Conservation (phyloP, 2,329 filamentous ascomycete genomes). For the Aspergillus tanneri region DNA sequence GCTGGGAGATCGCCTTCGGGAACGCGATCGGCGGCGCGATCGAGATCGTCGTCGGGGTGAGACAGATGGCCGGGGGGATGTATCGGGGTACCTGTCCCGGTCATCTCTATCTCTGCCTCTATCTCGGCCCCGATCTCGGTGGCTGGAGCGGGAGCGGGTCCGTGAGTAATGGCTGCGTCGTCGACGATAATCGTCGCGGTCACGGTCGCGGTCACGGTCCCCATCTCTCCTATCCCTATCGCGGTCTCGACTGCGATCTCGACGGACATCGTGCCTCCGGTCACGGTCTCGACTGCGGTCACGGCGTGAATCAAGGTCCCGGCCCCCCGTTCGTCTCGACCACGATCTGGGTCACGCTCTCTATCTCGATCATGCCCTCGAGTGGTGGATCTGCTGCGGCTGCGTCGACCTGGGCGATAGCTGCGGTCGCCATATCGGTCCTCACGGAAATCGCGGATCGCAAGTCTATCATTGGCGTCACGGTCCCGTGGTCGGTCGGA, state of each 20-base stretch:
- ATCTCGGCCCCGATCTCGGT: slow-evolving; percentile 12
- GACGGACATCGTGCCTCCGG: slow-evolving; percentile 3
- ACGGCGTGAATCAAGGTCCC: slow-evolving; percentile 9
- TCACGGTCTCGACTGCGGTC: slow-evolving; percentile 16
- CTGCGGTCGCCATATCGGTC: slow-evolving; percentile 31
- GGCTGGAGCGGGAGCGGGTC: slow-evolving; percentile 17
- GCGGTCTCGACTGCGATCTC: slow-evolving; percentile 14
- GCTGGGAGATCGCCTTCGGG: slow-evolving; percentile 30
- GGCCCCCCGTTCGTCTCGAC: slow-evolving; percentile 11
- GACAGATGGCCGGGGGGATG: slow-evolving; percentile 21
- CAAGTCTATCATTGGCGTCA: slow-evolving; percentile 33
- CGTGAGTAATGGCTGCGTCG: slow-evolving; percentile 22
- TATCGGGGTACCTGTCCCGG: slow-evolving; percentile 13
- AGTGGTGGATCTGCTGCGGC: slow-evolving; percentile 34
- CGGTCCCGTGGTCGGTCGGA: slow-evolving; percentile 35
- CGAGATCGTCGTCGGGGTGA: slow-evolving; percentile 30
- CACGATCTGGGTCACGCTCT: slow-evolving; percentile 22
- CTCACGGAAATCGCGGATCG: slow-evolving; percentile 31
- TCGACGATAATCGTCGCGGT: slow-evolving; percentile 19
- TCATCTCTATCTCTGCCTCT: slow-evolving; percentile 16
- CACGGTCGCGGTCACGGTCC: slow-evolving; percentile 14
- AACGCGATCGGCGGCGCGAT: slow-evolving; percentile 33
- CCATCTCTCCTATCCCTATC: slow-evolving; percentile 11
- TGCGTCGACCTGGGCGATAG: slow-evolving; percentile 36
- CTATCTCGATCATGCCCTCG: slow-evolving; percentile 29